Evolutionary conservation across 2,329 filamentous ascomycete species (phyloP), one percentile per base, ranked within the genome.

Genomic region (Coleophoma cylindrospora): DNA sequence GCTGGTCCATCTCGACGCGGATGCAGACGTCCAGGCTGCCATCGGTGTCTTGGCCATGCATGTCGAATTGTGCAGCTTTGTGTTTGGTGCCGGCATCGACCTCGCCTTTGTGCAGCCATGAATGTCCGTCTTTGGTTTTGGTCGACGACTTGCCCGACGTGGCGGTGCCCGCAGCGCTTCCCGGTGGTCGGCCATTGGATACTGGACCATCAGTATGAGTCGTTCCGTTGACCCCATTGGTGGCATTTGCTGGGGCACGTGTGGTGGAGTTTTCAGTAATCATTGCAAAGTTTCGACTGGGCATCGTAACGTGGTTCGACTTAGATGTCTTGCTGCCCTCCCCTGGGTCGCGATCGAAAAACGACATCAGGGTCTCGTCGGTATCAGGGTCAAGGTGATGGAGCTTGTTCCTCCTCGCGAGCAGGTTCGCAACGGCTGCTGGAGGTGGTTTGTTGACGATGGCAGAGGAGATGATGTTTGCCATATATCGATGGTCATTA

Each of bases 361-460:
- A 83, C n/a, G 87, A 84, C 58, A 97, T 84, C 68, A 97, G 83
- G 38, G 94, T 91, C 72, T 99, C 94, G 61, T 96, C 89, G 0
- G 94, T 99, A 49, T 90, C 71, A 32, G 67, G 61, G 65, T 86
- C 79, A 45, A 87, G 69, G 57, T 87, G 84, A 60, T 87, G 84
- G 45, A 87, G 80, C 70, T 84, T 96, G 74, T 97, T 97, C 52
- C 94, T 81, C 64, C 86, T 85, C 51, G 95, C 92, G 48, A 99
- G 78, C 44, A 96, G 81, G 67, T 99, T 95, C 11, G 91, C 91
- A 63, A 99, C 87, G 60, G 71, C 91, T 66, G 86, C 83, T 1
- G 92, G 90, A 13, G 91, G 90, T 2, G 94, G 94, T 60, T 92
- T 92, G 66, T 99, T 96, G 57, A 95, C 91, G 62, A 99, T 97